phyloP scores from a whole-genome alignment of 2,329 filamentous ascomycete species.

The Cercospora sesami region DNA sequence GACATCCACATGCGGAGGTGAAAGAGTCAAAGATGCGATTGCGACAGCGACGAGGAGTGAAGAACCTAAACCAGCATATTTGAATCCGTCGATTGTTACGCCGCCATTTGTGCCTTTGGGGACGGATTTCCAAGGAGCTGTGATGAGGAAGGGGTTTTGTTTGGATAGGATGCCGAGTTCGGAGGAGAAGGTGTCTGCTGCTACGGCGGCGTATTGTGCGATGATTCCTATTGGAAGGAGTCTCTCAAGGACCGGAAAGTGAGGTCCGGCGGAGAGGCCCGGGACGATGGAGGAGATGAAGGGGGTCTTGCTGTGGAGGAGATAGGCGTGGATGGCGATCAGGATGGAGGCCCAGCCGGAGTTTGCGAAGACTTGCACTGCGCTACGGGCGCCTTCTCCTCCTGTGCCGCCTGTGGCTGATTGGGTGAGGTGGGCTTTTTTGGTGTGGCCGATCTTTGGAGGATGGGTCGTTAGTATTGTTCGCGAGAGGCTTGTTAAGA shows the following conservation, averaged over 20 bases:
- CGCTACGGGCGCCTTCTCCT: constrained; percentile 78
- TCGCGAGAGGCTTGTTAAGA: neutral
- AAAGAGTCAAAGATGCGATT: constrained; percentile 45
- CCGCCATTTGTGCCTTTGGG: constrained; percentile 93
- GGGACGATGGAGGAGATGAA: constrained; percentile 37
- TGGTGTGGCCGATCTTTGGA: constrained; percentile 74
- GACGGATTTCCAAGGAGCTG: constrained; percentile 74
- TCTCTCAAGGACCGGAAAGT: constrained; percentile 45
- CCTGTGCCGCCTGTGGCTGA: constrained; percentile 70
- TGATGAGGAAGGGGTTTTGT: constrained; percentile 78
- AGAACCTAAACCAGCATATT: constrained; percentile 34
- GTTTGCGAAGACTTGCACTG: constrained; percentile 89
- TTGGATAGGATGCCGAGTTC: constrained; percentile 89
- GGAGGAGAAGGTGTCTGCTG: constrained; percentile 91
- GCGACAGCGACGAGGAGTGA: constrained; percentile 68
- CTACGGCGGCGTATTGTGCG: constrained; percentile 76
- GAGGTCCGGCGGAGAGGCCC: constrained; percentile 35
- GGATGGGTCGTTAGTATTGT: constrained; percentile 3
- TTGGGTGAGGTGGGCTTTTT: constrained; percentile 80
- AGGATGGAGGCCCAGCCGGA: constrained; percentile 73
- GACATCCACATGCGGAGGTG: constrained; percentile 25
- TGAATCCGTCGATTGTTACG: constrained; percentile 72
- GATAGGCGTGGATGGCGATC: constrained; percentile 53
- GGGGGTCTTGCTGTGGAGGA: constrained; percentile 38
- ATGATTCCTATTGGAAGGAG: constrained; percentile 52